Conservation (phyloP, 1,284 basidiomycete species). For the Clitocybe nebularis region DNA sequence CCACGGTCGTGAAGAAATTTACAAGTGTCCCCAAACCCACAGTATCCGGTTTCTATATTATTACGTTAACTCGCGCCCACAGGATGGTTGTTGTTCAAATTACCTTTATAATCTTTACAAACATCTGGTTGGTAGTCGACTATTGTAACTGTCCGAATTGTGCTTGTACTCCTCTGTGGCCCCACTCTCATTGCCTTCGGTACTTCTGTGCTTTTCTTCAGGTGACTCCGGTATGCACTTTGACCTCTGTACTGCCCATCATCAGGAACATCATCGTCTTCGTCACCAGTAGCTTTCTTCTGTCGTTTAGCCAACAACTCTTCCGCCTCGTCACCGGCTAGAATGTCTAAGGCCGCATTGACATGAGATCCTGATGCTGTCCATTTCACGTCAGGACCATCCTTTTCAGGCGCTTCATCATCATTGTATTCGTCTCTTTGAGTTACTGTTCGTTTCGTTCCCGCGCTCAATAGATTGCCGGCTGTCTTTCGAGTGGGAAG, state of each 20-base stretch:
- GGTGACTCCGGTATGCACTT: slow-evolving; percentile 76
- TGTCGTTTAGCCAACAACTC: slow-evolving; percentile 66
- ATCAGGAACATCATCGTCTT: slow-evolving; percentile 61
- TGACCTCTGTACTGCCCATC: slow-evolving; percentile 91
- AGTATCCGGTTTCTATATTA: slow-evolving; percentile 89
- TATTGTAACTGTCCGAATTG: slow-evolving; percentile 93
- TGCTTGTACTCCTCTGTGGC: slow-evolving; percentile 77
- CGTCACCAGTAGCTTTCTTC: slow-evolving; percentile 48
- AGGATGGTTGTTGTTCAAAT: slow-evolving; percentile 22
- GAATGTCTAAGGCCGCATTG: slow-evolving; percentile 65
- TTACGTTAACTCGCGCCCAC: slow-evolving; percentile 12
- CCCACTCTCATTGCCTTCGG: slow-evolving; percentile 90
- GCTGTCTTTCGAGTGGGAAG: slow-evolving; percentile 67
- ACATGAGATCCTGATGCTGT: slow-evolving; percentile 65
- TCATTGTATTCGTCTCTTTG: slow-evolving; percentile 53
- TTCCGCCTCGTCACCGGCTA: slow-evolving; percentile 76
- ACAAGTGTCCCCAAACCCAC: slow-evolving; percentile 98
- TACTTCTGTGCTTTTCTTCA: slow-evolving; percentile 78
- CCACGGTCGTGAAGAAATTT: slow-evolving; percentile 92
- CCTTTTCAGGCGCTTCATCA: slow-evolving; percentile 40
- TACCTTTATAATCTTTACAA: slow-evolving; percentile 99
- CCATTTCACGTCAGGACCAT: slow-evolving; percentile 80
- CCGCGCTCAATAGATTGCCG: slow-evolving; percentile 75
- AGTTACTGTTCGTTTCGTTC: slow-evolving; percentile 72
- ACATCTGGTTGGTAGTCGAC: slow-evolving; percentile 99